Base-by-base conservation (phyloP, 2,329 filamentous ascomycete genomes). In the Ustulina deusta region DNA sequence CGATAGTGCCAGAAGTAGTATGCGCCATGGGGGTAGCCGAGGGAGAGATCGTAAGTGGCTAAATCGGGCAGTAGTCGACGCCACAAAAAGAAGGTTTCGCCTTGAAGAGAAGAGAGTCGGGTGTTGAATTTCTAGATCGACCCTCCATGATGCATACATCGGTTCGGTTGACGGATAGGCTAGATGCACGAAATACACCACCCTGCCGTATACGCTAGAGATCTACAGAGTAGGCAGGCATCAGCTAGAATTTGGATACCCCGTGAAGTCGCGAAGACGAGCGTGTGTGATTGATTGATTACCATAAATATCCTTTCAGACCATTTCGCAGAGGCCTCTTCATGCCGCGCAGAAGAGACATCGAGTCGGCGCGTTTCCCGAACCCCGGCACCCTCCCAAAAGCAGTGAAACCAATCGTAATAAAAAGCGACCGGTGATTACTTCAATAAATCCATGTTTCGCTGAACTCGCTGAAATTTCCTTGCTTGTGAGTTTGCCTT, bases 31-130 rank as follows among this genome's bases (percentile, higher is more conserved):
- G 40, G 40, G 17, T 44, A 44, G 40, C 40, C 15, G 4, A 6
- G 11, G 13, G 51, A 40, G 34, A 48, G 25, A 60, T 65, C 38
- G 34, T 20, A 15, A 42, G 34, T 63, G n/a, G 22, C 54, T 49
- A 25, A 17, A 59, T 42, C n/a, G 25, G 55, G 32, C 40, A 63
- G 32, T 4, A 61, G 55, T 49, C 56, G 49, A 61, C 7, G 25
- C 22, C 32, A 29, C 46, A 32, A 52, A 36, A 42, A 51, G 27
- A 34, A 49, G 22, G 42, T 17, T 34, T 6, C 42, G 22, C 15
- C 20, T 46, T 22, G 42, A 57, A 63, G 46, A n/a, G n/a, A n/a
- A n/a, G n/a, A n/a, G n/a, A 38, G 7, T 55, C n/a, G 22, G 42
- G 61, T 5, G 22, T 27, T 25, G 52, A 34, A 49, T 27, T 54